Percentiles rank a stretch among this genome's conserved stretches.
These are phyloP conservation scores for Xylariaceae sp. DNA, from an alignment of 2,329 filamentous ascomycete species.

Conservation along the genomic window DNA sequence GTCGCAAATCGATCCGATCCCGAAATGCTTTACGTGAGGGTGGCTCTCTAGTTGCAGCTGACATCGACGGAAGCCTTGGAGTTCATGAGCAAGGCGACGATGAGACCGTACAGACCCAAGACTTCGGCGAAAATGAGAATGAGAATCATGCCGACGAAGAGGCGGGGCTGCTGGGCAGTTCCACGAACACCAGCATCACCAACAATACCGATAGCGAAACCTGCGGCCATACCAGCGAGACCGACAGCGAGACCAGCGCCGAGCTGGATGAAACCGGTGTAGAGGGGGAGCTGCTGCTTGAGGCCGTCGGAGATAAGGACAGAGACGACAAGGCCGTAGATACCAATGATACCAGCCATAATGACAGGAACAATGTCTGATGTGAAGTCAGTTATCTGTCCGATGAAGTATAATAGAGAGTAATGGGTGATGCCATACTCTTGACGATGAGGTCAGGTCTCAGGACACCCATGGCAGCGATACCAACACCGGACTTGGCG, in stretches of 20 bases:
- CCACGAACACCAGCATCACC: slow-evolving; percentile 86
- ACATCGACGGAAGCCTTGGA: slow-evolving; percentile 73
- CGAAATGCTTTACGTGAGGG: no score
- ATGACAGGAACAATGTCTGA: slow-evolving; percentile 98
- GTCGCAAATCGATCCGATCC: no score
- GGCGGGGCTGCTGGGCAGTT: slow-evolving; percentile 77
- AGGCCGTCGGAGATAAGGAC: slow-evolving; percentile 82
- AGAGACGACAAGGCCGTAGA: slow-evolving; percentile 88
- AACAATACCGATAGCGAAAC: slow-evolving; percentile 84
- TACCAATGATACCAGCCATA: slow-evolving; percentile 99
- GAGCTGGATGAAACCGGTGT: slow-evolving; percentile 82
- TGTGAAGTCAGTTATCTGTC: slow-evolving; percentile 21
- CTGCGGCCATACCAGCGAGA: slow-evolving; percentile 78
- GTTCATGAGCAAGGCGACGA: slow-evolving; percentile 99
- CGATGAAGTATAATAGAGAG: slow-evolving; percentile 1
- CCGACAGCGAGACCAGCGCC: slow-evolving; percentile 80
- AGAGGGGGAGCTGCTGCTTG: slow-evolving; percentile 69
- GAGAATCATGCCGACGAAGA: slow-evolving; percentile 97
- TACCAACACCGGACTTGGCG: slow-evolving; percentile 98
- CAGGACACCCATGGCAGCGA: slow-evolving; percentile 96
- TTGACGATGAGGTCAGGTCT: slow-evolving; percentile 98
- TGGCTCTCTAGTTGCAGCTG: slow-evolving; percentile 40
- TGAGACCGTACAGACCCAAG: slow-evolving; percentile 97
- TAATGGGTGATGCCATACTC: slow-evolving; percentile 62
- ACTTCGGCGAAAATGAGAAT: slow-evolving; percentile 99